Evolutionary conservation across 2,329 filamentous ascomycete species (phyloP), one percentile per base, ranked within the genome.

Genomic region (Cadophora malorum): DNA sequence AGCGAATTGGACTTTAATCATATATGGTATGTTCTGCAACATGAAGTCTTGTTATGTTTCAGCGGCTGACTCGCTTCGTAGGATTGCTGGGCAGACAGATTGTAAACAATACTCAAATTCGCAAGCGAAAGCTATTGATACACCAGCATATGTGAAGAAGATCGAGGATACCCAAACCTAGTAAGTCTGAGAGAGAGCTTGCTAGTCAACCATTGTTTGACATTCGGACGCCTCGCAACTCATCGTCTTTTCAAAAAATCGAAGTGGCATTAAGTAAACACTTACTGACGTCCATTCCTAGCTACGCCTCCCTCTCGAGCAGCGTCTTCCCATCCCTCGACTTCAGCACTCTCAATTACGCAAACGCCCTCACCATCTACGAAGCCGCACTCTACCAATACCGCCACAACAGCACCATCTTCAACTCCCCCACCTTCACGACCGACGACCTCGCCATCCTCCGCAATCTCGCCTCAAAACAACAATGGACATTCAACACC

Each of bases 401-500:
- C 72, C 79, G 76, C 10, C 85, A 89, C 77, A 85, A 88, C 68
- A 73, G 78, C 45, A 82, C 82, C 0, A 78, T 83, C 6, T 59
- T 62, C n/a, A 63, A 67, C 28, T 38, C 60, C 8, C 75, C 76
- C 31, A 70, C 75, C 0, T 73, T 73, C 1, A 75, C 91, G 2
- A 62, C 83, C 82, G n/a, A 70, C 74, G 14, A 79, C 78, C 12
- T 91, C 45, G 75, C 77, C 60, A 81, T 86, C 69, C 83, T 95
- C 45, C 82, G 83, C 67, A 81, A 80, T 4, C 85, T 94, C 25
- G 93, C 94, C 62, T 85, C 89, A 70, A 79, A 80, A 21, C 88
- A 94, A 76, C 89, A 96, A 80, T 90, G 85, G 76, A 75, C 78
- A 63, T 77, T 80, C 31, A 87, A 90, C 75, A 83, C 90, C 8